Percentiles rank a stretch among this genome's conserved stretches.
Evolutionary conservation across 352 stramenopile genomes (phyloP).

Genomic region (Globisporangium uncinulatum): DNA sequence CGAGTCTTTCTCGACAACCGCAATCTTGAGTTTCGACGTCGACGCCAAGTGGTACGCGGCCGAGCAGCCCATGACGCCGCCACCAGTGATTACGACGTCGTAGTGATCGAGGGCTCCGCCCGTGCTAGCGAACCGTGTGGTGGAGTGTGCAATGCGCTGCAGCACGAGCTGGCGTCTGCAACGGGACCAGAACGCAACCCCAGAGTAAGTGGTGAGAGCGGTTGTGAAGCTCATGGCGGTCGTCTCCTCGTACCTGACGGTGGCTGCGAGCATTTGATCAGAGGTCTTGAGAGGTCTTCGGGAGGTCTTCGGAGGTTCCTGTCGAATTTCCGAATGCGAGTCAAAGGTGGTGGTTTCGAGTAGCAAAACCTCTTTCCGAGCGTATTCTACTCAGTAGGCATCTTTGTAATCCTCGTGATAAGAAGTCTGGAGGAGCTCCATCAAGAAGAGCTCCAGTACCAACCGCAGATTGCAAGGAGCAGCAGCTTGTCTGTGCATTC

Average conservation of each 20-base stretch:
- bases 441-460: too few species aligned
- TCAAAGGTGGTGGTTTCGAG: background rate
- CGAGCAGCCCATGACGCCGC: slow-evolving; percentile 84
- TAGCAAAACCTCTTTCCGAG: background rate
- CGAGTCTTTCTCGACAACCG: slow-evolving; percentile 65
- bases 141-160: background rate
- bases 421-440: background rate
- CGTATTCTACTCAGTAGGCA: background rate
- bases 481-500: too few species aligned
- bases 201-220: background rate
- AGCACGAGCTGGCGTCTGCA: slow-evolving; percentile 1
- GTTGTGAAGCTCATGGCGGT: too few species aligned
- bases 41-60: slow-evolving; percentile 77
- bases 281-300: background rate
- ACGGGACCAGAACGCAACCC: background rate
- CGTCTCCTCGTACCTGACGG: background rate
- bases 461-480: too few species aligned
- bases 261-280: background rate
- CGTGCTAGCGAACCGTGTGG: slow-evolving; percentile 4
- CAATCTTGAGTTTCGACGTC: slow-evolving; percentile 64
- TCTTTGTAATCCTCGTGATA: background rate
- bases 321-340: background rate
- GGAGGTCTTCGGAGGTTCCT: background rate
- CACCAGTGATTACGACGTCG: slow-evolving; percentile 74
- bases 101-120: slow-evolving; percentile 23